These are phyloP conservation scores for Cutaneotrichosporon curvatum DNA, from an alignment of 1,284 basidiomycete species.

Conservation along the genomic window DNA sequence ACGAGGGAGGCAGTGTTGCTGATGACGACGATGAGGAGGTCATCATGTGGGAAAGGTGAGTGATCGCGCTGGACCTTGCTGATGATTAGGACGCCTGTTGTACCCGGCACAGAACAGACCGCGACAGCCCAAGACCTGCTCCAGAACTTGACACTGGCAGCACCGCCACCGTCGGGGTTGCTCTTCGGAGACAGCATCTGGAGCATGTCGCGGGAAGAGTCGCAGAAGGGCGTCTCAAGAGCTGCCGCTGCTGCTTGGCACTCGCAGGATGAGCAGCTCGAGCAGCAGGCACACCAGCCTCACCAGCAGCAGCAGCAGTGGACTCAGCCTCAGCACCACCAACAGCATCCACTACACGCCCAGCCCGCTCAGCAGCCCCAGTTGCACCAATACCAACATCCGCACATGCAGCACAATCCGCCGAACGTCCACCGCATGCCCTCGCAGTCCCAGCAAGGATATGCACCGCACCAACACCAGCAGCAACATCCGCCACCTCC, in stretches of 20 bases:
- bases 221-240: slow-evolving; percentile 21
- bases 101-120: neutral
- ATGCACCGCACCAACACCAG: no score
- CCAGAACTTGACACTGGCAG: slow-evolving; percentile 18
- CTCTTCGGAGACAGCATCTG: slow-evolving; percentile 31
- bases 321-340: neutral
- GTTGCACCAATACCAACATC: no score
- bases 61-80: no score
- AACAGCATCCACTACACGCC: neutral
- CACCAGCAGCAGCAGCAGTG: neutral
- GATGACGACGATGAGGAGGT: slow-evolving; percentile 34
- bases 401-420: no score
- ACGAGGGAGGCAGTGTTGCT: slow-evolving; percentile 50
- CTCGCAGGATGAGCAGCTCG: neutral
- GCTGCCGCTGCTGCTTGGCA: slow-evolving; percentile 4
- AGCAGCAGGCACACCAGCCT: neutral
- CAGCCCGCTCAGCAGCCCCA: neutral
- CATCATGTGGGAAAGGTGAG: slow-evolving; percentile 33
- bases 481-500: no score
- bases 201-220: slow-evolving; percentile 33
- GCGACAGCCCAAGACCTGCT: slow-evolving; percentile 21
- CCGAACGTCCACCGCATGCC: no score
- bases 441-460: no score
- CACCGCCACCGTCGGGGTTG: slow-evolving; percentile 9
- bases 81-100: no score